Evolutionary conservation across 2,329 filamentous ascomycete species (phyloP), one percentile per base, ranked within the genome.

Genomic region (Stagonosporopsis cucurbitacearum): DNA sequence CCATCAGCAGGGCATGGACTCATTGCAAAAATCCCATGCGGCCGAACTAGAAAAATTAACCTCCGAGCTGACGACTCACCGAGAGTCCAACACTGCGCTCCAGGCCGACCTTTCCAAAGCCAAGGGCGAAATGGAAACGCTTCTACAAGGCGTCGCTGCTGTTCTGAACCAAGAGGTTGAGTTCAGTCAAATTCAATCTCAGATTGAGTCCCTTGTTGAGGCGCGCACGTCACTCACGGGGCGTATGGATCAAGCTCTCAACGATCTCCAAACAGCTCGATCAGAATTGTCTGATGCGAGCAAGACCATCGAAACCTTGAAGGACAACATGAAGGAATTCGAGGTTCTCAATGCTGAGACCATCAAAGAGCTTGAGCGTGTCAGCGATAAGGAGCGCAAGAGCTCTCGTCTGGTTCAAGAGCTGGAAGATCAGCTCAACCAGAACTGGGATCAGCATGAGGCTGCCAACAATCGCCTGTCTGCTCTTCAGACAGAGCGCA

Each of bases 361-460:
- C 50, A 74, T 85, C 36, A 81, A 81, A 58, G 84, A 86, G 64
- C 79, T 88, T 22, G 81, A 84, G 59, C 79, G 79, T 60, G 79
- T 87, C 52, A 80, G 78, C 20, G 79, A 81, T 15, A 85, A 86
- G 78, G 96, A 96, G 81, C 88, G 92, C 80, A 97, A 96, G 83
- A 96, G 95, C 75, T 90, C 91, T 37, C 87, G 92, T 20, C 82
- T 99, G 12, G 91, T 99, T 8, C 92, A 98, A 74, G 94, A 99
- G 77, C 87, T 99, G 5, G 95, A 99, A 77, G 94, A 98, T 68
- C 95, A 99, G 76, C 86, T 99, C 50, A 93, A 94, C 71, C 91
- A 85, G 73, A 97, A 95, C 78, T 99, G 92, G 76, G 95, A 99
- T 70, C 91, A 96, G 73, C 92, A 94, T 57, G 91, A 97, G 71